Evolutionary conservation across 805 yeast species (phyloP).

Genomic region (Wickerhamiella sergipiensis): DNA sequence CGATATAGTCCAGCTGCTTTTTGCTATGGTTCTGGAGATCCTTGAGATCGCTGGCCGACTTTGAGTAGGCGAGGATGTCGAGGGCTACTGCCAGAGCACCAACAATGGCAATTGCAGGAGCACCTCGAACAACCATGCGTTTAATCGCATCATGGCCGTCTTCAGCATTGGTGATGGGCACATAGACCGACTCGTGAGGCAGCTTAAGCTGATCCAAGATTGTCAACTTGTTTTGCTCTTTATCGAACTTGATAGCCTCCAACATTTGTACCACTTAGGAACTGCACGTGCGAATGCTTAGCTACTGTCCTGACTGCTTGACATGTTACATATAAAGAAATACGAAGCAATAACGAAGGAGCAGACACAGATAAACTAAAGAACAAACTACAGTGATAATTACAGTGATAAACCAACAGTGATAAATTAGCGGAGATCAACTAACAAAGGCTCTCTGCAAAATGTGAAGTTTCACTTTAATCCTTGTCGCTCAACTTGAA

Average conservation of each 20-base stretch:
- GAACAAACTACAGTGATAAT: too few species aligned
- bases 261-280: conserved; percentile 20
- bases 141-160: conserved; percentile 77
- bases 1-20: conserved; percentile 46
- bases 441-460: too few species aligned
- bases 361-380: too few species aligned
- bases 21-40: conserved; percentile 16
- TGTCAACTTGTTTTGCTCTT: conserved; percentile 31
- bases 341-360: too few species aligned
- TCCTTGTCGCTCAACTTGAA: too few species aligned
- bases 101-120: conserved; percentile 95
- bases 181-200: conserved; percentile 66
- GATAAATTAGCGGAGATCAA: too few species aligned
- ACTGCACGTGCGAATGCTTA: neutral
- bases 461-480: too few species aligned
- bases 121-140: conserved; percentile 91
- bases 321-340: too few species aligned
- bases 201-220: conserved; percentile 71
- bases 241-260: conserved; percentile 58
- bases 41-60: conserved; percentile 15
- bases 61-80: conserved; percentile 36
- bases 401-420: too few species aligned
- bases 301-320: too few species aligned
- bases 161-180: conserved; percentile 45
- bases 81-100: conserved; percentile 73